phyloP scores from a whole-genome alignment of 176 grass and related monocot genomes.

The Eleusine coracana region DNA sequence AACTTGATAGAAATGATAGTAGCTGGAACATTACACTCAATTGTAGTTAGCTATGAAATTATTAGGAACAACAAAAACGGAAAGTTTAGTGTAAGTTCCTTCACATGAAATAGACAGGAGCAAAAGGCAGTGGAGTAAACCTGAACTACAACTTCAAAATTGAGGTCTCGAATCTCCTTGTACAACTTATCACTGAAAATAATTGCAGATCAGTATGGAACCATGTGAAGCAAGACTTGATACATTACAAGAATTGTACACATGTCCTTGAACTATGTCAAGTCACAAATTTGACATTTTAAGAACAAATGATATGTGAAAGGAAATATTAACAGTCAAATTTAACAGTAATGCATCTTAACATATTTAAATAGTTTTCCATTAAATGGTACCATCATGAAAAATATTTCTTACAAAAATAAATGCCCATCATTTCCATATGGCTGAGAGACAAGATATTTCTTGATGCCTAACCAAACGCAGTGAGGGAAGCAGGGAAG shows the following conservation, averaged over 20 bases:
- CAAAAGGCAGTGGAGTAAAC: slow-evolving; percentile 32
- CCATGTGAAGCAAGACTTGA: slow-evolving; percentile 2
- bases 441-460: neutral
- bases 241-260: neutral
- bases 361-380: neutral
- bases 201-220: slow-evolving; percentile 26
- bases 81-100: neutral
- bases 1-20: slow-evolving; percentile 22
- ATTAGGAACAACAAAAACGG: slow-evolving; percentile 18
- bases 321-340: neutral
- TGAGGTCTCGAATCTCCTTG: slow-evolving; percentile 95
- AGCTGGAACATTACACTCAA: neutral
- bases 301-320: neutral
- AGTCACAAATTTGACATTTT: neutral
- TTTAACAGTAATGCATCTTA: neutral
- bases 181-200: slow-evolving; percentile 90
- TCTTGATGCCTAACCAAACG: neutral
- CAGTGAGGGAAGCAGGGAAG: neutral
- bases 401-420: neutral
- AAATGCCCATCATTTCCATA: neutral
- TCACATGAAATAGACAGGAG: slow-evolving; percentile 21
- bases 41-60: neutral
- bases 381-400: neutral
- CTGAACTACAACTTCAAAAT: slow-evolving; percentile 99
- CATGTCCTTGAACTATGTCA: neutral